phyloP scores from a whole-genome alignment of 345 rosid species.

The Ricinus communis region DNA sequence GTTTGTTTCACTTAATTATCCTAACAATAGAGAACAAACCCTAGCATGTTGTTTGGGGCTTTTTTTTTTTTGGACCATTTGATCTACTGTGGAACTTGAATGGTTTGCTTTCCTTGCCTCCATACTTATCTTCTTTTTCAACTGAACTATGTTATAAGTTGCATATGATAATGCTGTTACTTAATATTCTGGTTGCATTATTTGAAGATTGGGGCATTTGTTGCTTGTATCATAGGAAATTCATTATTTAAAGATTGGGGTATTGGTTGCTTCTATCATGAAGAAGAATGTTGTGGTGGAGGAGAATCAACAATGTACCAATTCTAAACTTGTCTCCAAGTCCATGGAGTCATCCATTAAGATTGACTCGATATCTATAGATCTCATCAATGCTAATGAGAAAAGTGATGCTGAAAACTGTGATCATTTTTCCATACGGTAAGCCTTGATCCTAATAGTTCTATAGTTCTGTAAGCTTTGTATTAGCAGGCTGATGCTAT shows the following conservation, averaged over 20 bases:
- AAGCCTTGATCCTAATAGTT: constrained; percentile 26
- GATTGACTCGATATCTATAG: constrained; percentile 58
- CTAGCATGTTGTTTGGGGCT: constrained; percentile 17
- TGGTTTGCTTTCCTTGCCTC: constrained; percentile 11
- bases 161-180: constrained; percentile 16
- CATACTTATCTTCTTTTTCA: not conserved
- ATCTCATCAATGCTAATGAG: constrained; percentile 42
- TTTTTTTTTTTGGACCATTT: constrained; percentile 18
- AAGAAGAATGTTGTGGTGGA: constrained; percentile 28
- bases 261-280: constrained; percentile 22
- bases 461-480: not conserved
- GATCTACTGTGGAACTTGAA: constrained; percentile 20
- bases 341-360: constrained; percentile 46
- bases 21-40: constrained; percentile 15
- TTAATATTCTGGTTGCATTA: constrained; percentile 7
- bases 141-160: constrained; percentile 1
- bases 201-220: constrained; percentile 16
- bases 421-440: constrained; percentile 76
- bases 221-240: constrained; percentile 18
- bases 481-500: not conserved
- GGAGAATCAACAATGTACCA: constrained; percentile 34
- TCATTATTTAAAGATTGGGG: constrained; percentile 15
- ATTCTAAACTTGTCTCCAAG: constrained; percentile 32
- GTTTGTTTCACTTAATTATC: constrained; percentile 7
- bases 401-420: constrained; percentile 43